Evolutionary conservation across 2,329 filamentous ascomycete genomes (phyloP), one percentile per base, ranked within the genome.

Genomic region (Myotisia sp.): DNA sequence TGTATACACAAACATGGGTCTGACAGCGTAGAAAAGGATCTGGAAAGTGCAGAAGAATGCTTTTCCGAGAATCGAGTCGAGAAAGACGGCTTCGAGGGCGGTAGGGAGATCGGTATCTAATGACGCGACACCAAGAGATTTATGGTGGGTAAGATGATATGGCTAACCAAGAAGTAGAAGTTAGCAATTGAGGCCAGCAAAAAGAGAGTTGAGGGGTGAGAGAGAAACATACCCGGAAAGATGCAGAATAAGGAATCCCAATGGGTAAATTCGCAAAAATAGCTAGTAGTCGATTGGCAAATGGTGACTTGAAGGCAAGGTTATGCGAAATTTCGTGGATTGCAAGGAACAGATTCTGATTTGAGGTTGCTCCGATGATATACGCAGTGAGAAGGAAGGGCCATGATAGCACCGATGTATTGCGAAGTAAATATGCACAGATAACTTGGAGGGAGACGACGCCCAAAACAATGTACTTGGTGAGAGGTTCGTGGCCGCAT

Each of bases 271-370:
- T 98, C 41, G 90, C 90, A 54, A 94, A 74, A 41, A 98, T 81
- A 44, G 90, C 90, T 44, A 95, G 70, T 34, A 93, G 54, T 13
- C 90, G 70, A 62, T 98, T 98, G 41, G 75, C 77, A 26, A 76
- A 55, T 1, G 82, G 70, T 17, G 75, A 86, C 45, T 74, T 75
- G 68, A 95, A 95, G 22, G 87, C 90, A 42, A 98, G 68, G 55
- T 98, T 98, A 64, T 98, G 90, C 10, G 84, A 92, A 56, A 98
- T 95, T 62, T 98, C 90, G 64, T 98, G 90, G 52, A 98, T 98
- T 39, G 90, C 85, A 26, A 98, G 76, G 65, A 98, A 98, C 33
- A 95, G 73, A 59, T 98, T 98, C 67, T 98, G 90, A 67, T 95
- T 98, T 36, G 87, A 77, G 0, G 90, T 95, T 19, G 90, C 90